Percentiles rank a stretch among this genome's conserved stretches.
Evolutionary conservation across 2,329 filamentous ascomycete genomes (phyloP).

Genomic region (Nigrospora osmanthi): DNA sequence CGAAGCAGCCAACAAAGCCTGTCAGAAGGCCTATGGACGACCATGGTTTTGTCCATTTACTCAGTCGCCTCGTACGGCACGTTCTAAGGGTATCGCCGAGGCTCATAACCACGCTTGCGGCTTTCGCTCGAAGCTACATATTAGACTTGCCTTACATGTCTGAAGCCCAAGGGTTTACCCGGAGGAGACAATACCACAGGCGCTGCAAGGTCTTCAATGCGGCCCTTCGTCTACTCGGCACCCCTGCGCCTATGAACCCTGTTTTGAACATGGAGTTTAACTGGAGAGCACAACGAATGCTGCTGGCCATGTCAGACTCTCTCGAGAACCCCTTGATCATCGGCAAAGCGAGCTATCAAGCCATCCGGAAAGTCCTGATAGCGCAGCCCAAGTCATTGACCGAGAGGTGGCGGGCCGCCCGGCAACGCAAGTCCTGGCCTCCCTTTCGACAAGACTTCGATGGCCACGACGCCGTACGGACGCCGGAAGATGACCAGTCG

Average conservation of each 20-base stretch:
- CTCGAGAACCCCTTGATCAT: conserved; percentile 43
- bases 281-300: conserved; percentile 49
- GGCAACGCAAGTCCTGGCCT: conserved; percentile 49
- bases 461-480: conserved; percentile 49
- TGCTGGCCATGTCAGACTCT: conserved; percentile 43
- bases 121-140: conserved; percentile 21
- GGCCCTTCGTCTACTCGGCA: conserved; percentile 27
- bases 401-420: conserved; percentile 39
- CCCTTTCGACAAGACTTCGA: conserved; percentile 50
- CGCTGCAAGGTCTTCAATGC: conserved; percentile 31
- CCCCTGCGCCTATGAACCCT: conserved; percentile 22
- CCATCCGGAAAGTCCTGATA: conserved; percentile 45
- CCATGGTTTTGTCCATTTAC: background rate
- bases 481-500: conserved; percentile 43
- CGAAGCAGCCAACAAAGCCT: conserved; percentile 5
- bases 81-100: conserved; percentile 17
- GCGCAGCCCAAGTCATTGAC: conserved; percentile 42
- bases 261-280: conserved; percentile 34
- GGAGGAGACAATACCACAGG: conserved; percentile 10
- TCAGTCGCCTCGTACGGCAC: conserved; percentile 14
- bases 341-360: conserved; percentile 40
- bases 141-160: conserved; percentile 10
- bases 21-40: background rate
- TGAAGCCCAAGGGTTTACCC: background rate
- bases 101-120: conserved; percentile 19